Evolutionary conservation across 164 flowering plant genomes (phyloP), one percentile per base, ranked within the genome.

Genomic region (Chimonanthus praecox): DNA sequence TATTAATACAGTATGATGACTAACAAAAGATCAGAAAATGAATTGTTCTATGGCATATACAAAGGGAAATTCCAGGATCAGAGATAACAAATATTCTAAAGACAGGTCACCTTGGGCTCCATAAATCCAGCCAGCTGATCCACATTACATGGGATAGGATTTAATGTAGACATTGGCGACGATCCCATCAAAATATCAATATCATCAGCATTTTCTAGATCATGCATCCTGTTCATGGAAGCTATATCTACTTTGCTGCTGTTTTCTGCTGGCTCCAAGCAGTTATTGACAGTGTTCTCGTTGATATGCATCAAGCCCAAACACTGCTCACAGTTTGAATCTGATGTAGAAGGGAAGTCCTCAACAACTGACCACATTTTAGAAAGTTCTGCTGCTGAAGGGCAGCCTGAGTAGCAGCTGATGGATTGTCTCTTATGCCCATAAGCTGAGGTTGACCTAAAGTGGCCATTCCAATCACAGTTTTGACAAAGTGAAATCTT

Each of bases 341-440:
- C 88, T 4, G 78, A 87, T 7, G 58, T 78, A 21, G 88, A 74
- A 74, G 89, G 84, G 62, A 77, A 73, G 45, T 90, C 89, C 15
- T 80, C 72, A 48, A 86, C 74, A 79, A 90, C 91, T 48, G 97
- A 82, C 97, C 97, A 94, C 13, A 94, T 80, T 6, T 86, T 78
- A 78, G 95, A 87, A 67, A 92, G 88, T 65, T 91, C 97, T 0
- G 88, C 74, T 15, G 95, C 83, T 3, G 99, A 90, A 46, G 97
- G 99, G 73, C 97, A 94, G 15, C 95, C 99, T 60, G 99, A 82
- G 81, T 94, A 94, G 79, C 90, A 87, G 71, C 81, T 87, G 69
- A 94, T 85, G 2, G 88, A 46, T 60, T 90, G 92, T 74, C 91
- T 87, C 78, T 87, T 85, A 74, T 90, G 98, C 20, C 77, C 63